A percentile compares a stretch with the other conserved stretches of the same genome.
phyloP scores from a whole-genome alignment of 352 stramenopile genomes.

The Elongisporangium undulatum region DNA sequence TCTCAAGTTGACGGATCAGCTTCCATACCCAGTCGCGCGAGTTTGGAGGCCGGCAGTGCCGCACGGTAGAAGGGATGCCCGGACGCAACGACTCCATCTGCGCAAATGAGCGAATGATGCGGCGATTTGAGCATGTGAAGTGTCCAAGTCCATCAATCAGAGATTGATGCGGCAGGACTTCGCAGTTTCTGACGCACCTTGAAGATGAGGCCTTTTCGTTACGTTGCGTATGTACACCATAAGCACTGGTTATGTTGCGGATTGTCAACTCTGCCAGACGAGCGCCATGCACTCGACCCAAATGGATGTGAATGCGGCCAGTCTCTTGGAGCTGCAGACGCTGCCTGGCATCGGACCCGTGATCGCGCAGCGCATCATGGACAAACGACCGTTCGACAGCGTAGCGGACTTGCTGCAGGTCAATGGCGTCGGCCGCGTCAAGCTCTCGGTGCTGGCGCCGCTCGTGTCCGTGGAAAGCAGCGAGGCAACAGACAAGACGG shows the following conservation, averaged over 20 bases:
- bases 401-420: constrained; percentile 34
- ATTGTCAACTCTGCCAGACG: background rate
- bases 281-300: background rate
- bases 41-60: no score
- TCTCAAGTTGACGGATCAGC: no score
- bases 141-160: no score
- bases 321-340: constrained; percentile 22
- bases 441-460: constrained; percentile 7
- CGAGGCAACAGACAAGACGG: background rate
- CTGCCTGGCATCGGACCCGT: constrained; percentile 36
- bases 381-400: constrained; percentile 31
- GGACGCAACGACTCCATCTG: no score
- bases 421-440: constrained; percentile 35
- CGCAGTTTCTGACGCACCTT: no score
- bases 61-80: no score
- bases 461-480: background rate
- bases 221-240: background rate
- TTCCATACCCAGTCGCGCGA: no score
- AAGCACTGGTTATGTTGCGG: no score
- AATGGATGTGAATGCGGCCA: constrained; percentile 48
- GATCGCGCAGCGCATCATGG: constrained; percentile 38
- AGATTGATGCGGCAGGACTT: no score
- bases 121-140: no score
- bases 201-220: no score
- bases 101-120: no score